Evolutionary conservation across 106 monocot genomes (phyloP).

Genomic region (Gastrodia elata): DNA sequence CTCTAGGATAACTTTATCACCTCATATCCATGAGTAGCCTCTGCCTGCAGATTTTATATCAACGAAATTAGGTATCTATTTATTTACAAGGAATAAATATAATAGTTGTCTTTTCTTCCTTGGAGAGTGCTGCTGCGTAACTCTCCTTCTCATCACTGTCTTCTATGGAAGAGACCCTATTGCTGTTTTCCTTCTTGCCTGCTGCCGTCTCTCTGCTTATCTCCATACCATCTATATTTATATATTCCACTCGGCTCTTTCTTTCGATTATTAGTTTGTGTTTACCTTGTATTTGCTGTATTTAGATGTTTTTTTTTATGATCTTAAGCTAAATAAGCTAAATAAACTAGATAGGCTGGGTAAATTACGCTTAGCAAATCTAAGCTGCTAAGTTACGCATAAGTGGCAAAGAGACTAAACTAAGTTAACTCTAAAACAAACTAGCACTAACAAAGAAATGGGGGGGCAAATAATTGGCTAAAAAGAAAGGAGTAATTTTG

Average conservation of each 20-base stretch:
- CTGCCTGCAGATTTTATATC: slow-evolving; percentile 21
- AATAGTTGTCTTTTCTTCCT: neutral
- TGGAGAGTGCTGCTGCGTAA: neutral
- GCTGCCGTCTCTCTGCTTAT: neutral
- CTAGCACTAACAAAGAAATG: no score
- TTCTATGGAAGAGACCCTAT: neutral
- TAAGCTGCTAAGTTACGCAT: no score
- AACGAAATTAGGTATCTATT: neutral
- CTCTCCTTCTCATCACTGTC: neutral
- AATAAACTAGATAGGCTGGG: no score
- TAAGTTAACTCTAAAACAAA: no score
- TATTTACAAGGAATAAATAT: neutral
- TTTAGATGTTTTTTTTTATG: no score
- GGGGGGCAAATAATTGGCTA: no score
- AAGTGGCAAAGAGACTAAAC: no score
- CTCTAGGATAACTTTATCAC: slow-evolving; percentile 14
- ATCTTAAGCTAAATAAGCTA: no score
- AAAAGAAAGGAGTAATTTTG: no score
- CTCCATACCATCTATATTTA: neutral
- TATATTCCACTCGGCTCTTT: neutral
- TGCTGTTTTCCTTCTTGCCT: neutral
- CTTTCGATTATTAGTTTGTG: no score
- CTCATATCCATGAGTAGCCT: slow-evolving; percentile 58
- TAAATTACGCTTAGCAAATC: no score
- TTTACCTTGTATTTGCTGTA: no score